phyloP scores from a whole-genome alignment of 1,284 basidiomycete species.

The Naganishia sp. region DNA sequence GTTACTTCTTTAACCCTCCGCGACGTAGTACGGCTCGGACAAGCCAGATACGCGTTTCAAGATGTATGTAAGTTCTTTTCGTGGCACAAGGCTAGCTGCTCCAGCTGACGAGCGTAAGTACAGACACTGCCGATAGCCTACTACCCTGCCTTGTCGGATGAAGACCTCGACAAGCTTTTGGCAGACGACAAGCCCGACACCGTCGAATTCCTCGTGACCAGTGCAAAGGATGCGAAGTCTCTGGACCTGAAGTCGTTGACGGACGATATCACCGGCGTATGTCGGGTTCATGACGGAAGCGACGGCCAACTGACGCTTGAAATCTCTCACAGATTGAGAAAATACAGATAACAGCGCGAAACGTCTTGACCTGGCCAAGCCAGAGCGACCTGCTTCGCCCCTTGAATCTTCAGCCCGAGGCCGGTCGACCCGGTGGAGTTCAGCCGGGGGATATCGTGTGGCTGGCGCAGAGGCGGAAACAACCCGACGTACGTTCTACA shows the following conservation, averaged over 20 bases:
- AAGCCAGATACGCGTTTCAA: slow-evolving; percentile 90
- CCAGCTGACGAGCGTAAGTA: too few species aligned
- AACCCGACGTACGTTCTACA: slow-evolving; percentile 55
- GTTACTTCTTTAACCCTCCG: slow-evolving; percentile 22
- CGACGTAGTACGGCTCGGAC: slow-evolving; percentile 79
- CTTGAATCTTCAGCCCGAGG: slow-evolving; percentile 45
- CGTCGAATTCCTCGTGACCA: slow-evolving; percentile 53
- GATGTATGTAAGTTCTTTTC: slow-evolving; percentile 65
- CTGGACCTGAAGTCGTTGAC: slow-evolving; percentile 44
- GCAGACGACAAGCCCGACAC: slow-evolving; percentile 49
- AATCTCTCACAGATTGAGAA: slow-evolving; percentile 41
- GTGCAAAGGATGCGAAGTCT: slow-evolving; percentile 41
- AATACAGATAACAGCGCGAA: slow-evolving; percentile 48
- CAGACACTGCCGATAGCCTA: slow-evolving; percentile 54
- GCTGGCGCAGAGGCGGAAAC: slow-evolving; percentile 57
- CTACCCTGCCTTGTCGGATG: slow-evolving; percentile 51
- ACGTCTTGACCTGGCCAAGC: slow-evolving; percentile 45
- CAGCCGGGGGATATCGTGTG: slow-evolving; percentile 59
- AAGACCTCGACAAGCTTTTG: slow-evolving; percentile 49
- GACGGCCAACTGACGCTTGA: background rate
- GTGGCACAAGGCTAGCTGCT: too few species aligned
- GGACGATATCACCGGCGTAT: slow-evolving; percentile 43
- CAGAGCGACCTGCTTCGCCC: slow-evolving; percentile 47
- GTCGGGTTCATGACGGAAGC: slow-evolving; percentile 16
- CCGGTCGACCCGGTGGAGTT: slow-evolving; percentile 44